Conservation (phyloP, 345 rosid genomes). For the Orychophragmus violaceus region DNA sequence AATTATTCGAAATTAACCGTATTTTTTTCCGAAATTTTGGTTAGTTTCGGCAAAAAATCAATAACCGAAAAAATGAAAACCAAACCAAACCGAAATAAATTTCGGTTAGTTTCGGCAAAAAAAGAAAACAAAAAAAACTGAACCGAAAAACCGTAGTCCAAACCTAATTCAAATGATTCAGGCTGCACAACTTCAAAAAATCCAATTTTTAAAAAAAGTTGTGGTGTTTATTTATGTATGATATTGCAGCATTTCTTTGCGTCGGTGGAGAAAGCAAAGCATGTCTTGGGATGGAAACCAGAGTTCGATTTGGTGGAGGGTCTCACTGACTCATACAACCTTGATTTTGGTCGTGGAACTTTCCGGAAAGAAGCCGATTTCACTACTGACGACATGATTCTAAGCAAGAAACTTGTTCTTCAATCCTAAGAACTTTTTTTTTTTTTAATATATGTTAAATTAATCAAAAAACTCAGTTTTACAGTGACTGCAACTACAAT, state of each 20-base stretch:
- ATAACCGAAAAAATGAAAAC: too few species aligned
- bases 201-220: not conserved
- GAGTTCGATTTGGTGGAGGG: conserved; percentile 81
- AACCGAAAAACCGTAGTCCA: too few species aligned
- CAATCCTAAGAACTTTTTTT: conserved; percentile 44
- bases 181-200: not conserved
- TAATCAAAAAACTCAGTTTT: too few species aligned
- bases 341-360: conserved; percentile 87
- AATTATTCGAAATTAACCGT: too few species aligned
- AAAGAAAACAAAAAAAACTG: too few species aligned
- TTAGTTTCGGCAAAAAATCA: too few species aligned
- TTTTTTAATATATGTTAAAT: too few species aligned
- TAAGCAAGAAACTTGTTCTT: conserved; percentile 75
- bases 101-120: too few species aligned
- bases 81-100: too few species aligned
- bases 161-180: conserved; percentile 5
- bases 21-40: too few species aligned
- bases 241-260: conserved; percentile 92
- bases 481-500: too few species aligned
- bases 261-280: conserved; percentile 83
- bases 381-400: conserved; percentile 82
- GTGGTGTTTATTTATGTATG: not conserved
- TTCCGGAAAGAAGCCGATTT: conserved; percentile 89
- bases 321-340: conserved; percentile 89
- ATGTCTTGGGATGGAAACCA: conserved; percentile 72